Percentiles rank a stretch among this genome's conserved stretches.
These are phyloP conservation scores for Coemansia sp. DNA, from an alignment of 192 early-diverging fungal species.

Conservation along the genomic window DNA sequence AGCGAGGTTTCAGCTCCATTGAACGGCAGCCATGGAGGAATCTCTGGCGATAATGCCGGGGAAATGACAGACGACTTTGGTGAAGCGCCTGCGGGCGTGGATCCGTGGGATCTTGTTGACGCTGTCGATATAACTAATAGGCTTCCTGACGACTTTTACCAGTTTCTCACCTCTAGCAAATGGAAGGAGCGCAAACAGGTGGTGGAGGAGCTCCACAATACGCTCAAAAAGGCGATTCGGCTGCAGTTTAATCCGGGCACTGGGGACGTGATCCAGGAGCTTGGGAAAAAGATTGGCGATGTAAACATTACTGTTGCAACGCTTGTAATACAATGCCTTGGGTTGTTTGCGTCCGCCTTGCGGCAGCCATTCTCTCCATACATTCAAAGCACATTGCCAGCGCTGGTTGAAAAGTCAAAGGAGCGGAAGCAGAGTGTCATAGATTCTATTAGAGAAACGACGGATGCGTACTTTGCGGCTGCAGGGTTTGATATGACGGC, in stretches of 20 bases:
- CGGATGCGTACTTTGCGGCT: slow-evolving; percentile 82
- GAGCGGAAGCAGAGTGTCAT: slow-evolving; percentile 91
- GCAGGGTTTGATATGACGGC: slow-evolving; percentile 58
- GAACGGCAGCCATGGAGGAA: slow-evolving; percentile 14
- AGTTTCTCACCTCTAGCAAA: slow-evolving; percentile 66
- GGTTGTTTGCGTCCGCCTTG: slow-evolving; percentile 76
- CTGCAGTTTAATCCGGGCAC: slow-evolving; percentile 55
- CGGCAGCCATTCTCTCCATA: slow-evolving; percentile 80
- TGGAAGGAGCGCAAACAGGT: slow-evolving; percentile 98
- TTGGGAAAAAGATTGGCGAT: slow-evolving; percentile 86
- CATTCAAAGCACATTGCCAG: slow-evolving; percentile 62
- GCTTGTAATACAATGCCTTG: slow-evolving; percentile 78
- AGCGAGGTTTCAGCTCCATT: slow-evolving; percentile 53
- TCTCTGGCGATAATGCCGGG: slow-evolving; percentile 23
- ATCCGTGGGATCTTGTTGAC: slow-evolving; percentile 82
- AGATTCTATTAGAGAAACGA: slow-evolving; percentile 73
- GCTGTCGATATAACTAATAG: slow-evolving; percentile 89
- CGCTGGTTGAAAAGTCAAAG: slow-evolving; percentile 90
- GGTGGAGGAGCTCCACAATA: slow-evolving; percentile 66
- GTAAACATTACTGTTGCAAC: slow-evolving; percentile 85
- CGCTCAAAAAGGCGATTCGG: slow-evolving; percentile 40
- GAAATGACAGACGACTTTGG: slow-evolving; percentile 56
- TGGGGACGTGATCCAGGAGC: slow-evolving; percentile 74
- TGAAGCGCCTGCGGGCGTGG: slow-evolving; percentile 58
- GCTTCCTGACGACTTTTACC: slow-evolving; percentile 79